Evolutionary conservation across 148 eudicot genomes (phyloP), one percentile per base, ranked within the genome.

Genomic region (Silene latifolia): DNA sequence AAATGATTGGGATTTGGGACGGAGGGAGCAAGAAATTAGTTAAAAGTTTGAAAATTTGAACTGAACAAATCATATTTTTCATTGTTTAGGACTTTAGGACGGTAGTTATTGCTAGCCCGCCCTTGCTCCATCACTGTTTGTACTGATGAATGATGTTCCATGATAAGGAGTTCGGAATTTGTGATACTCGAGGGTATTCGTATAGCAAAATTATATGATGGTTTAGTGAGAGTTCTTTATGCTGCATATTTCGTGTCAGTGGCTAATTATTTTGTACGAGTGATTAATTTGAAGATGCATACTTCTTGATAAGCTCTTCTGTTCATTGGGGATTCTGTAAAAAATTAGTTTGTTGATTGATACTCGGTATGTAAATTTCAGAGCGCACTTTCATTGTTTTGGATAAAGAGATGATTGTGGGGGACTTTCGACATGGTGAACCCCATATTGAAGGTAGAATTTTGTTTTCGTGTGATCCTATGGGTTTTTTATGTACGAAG

Each of bases 361-460:
- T 62, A 27, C 13, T 57, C 67, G 25, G 8, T 68, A 67, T 44
- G 5, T 46, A 8, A 21, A 47, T 57, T 78, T 80, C 92, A 93
- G 97, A 92, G 84, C 83, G 88, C 73, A 94, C 98, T 18, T 94
- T 92, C 78, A 92, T 94, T 65, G 85, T 94, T 24, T 84, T 94
- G 85, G 96, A 94, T 67, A 94, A 87, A 82, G 87, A 89, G 69
- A 82, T 87, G 78, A 65, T 94, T 47, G 76, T 61, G 60, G 87
- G 90, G 72, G 82, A 84, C 1, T 91, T 91, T 70, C 69, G 54
- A 27, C 89, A 84, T 76, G 96, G 93, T 27, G 78, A 90, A 62
- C 84, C 97, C 59, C 91, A 90, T 65, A 59, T 76, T 58, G 96
- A 94, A 91, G 98, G 98, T 91, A 58, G 69, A 8, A 72, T 24